Conservation (phyloP, 345 rosid species). For the Lumnitzera racemosa region DNA sequence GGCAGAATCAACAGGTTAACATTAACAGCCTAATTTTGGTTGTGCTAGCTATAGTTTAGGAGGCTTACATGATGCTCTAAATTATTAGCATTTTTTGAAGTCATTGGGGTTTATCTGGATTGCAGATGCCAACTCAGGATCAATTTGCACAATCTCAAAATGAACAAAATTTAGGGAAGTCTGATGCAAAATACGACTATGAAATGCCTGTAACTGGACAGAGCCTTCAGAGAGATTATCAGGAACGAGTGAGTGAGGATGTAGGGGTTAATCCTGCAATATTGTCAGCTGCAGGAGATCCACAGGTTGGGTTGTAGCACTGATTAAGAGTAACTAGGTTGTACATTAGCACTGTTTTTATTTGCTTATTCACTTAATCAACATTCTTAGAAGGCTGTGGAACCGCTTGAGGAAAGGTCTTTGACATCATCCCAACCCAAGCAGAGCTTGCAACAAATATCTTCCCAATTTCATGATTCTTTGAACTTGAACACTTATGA, state of each 20-base stretch:
- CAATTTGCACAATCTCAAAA: slow-evolving; percentile 42
- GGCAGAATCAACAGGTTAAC: slow-evolving; percentile 70
- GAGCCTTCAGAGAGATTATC: slow-evolving; percentile 39
- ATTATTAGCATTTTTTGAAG: background rate
- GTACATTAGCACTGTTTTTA: background rate
- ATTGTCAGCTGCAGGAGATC: slow-evolving; percentile 43
- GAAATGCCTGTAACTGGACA: slow-evolving; percentile 53
- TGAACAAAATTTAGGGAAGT: slow-evolving; percentile 35
- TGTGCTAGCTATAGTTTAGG: background rate
- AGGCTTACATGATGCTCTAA: background rate
- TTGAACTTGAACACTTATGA: slow-evolving; percentile 40
- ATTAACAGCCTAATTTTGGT: background rate
- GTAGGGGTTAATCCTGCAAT: slow-evolving; percentile 39
- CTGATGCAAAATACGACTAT: slow-evolving; percentile 51
- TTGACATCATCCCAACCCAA: slow-evolving; percentile 34
- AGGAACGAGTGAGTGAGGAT: slow-evolving; percentile 41
- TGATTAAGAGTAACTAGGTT: background rate
- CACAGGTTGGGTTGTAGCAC: slow-evolving; percentile 37
- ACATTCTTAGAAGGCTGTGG: slow-evolving; percentile 34
- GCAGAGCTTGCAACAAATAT: slow-evolving; percentile 49
- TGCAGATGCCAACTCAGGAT: slow-evolving; percentile 40
- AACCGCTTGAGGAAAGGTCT: slow-evolving; percentile 43
- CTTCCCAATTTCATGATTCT: slow-evolving; percentile 61
- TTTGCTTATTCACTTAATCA: background rate
- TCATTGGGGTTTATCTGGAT: slow-evolving; percentile 48